Evolutionary conservation across 2,329 filamentous ascomycete species (phyloP).

Genomic region (Paecilomyces sp.): DNA sequence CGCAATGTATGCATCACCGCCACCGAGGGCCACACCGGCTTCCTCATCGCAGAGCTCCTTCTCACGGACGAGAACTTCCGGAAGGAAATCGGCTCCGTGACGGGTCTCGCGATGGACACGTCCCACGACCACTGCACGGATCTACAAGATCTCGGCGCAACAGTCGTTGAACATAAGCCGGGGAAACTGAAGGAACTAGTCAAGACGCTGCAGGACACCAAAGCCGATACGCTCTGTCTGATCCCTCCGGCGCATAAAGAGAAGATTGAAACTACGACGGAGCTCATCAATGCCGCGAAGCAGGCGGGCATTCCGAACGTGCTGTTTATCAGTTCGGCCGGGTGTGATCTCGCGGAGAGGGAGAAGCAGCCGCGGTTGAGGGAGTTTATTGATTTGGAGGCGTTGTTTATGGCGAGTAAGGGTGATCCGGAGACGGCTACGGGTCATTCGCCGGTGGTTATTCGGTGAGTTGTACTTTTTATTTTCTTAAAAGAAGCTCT

Average conservation of each 20-base stretch:
- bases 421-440: conserved; percentile 32
- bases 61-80: conserved; percentile 39
- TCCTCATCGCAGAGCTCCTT: conserved; percentile 44
- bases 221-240: conserved; percentile 44
- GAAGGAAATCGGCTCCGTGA: conserved; percentile 34
- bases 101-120: conserved; percentile 36
- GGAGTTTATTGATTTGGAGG: conserved; percentile 47
- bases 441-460: conserved; percentile 41
- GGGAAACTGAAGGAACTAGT: conserved; percentile 35
- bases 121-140: conserved; percentile 31
- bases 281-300: conserved; percentile 41
- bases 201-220: conserved; percentile 33
- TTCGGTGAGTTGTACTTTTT: conserved; percentile 27
- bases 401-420: conserved; percentile 36
- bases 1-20: conserved; percentile 45
- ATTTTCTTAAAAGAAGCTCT: too few relatives aligned
- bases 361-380: conserved; percentile 43
- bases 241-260: conserved; percentile 42
- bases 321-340: conserved; percentile 42
- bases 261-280: conserved; percentile 40
- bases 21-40: conserved; percentile 46
- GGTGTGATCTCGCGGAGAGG: conserved; percentile 45
- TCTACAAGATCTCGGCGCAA: conserved; percentile 35
- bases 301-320: conserved; percentile 41
- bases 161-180: conserved; percentile 35